Evolutionary conservation across 768 basidiomycete species (phyloP).

Genomic region (Amyloporia xantha): DNA sequence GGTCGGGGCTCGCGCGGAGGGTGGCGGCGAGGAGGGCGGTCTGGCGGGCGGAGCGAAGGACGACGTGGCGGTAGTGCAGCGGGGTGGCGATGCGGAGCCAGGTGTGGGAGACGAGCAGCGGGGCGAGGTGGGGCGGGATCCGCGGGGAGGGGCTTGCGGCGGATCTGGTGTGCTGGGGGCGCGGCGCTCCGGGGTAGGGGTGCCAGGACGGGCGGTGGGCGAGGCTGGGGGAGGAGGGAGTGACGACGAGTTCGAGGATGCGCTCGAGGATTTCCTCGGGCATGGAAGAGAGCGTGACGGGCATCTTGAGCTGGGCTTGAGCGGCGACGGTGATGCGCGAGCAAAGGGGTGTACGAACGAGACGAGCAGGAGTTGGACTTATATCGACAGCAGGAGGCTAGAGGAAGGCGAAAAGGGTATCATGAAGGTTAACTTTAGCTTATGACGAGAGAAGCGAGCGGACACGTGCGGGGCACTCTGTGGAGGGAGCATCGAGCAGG

Average conservation of each 20-base stretch:
- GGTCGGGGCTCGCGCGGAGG: constrained; percentile 29
- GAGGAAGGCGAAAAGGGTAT: background rate
- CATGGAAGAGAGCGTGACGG: constrained; percentile 23
- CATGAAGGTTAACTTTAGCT: background rate
- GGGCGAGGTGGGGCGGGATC: constrained; percentile 26
- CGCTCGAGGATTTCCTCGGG: constrained; percentile 42
- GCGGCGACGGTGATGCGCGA: background rate
- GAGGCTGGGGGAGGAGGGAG: constrained; percentile 15
- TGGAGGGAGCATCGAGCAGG: too few species aligned
- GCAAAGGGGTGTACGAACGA: background rate
- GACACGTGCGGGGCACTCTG: too few species aligned
- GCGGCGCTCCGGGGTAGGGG: constrained; percentile 2
- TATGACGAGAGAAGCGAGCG: background rate
- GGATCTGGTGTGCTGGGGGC: constrained; percentile 1
- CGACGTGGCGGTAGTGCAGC: constrained; percentile 48
- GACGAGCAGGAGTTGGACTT: background rate
- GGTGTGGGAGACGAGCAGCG: constrained; percentile 43
- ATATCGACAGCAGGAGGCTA: background rate
- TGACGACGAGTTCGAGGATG: constrained; percentile 31
- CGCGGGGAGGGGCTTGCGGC: constrained; percentile 3
- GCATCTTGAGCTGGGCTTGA: constrained; percentile 7
- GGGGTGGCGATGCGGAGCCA: constrained; percentile 54
- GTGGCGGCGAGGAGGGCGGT: constrained; percentile 31
- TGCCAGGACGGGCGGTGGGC: constrained; percentile 19
- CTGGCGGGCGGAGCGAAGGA: constrained; percentile 35